Conservation (phyloP, 2,329 filamentous ascomycete genomes). For the Chaetomium sp. region DNA sequence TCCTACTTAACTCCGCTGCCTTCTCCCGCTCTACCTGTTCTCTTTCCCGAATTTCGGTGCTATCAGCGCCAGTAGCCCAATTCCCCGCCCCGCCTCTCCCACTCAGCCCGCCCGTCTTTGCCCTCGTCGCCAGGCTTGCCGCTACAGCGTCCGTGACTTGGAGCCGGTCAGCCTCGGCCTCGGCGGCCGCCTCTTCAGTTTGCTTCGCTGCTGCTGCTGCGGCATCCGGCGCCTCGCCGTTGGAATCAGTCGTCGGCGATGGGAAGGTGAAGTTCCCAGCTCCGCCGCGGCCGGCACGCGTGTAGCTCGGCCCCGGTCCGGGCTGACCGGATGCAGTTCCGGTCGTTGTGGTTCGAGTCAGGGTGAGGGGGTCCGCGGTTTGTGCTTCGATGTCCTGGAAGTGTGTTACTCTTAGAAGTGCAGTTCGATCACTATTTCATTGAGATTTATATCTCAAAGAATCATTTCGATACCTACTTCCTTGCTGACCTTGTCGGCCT, state of each 20-base stretch:
- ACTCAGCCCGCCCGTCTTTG: constrained; percentile 24
- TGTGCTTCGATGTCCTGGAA: constrained; percentile 30
- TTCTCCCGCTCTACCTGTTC: constrained; percentile 14
- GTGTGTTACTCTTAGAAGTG: background rate
- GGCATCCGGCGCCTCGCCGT: constrained; percentile 25
- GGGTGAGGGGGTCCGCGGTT: background rate
- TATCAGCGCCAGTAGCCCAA: constrained; percentile 32
- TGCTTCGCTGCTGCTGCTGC: constrained; percentile 24
- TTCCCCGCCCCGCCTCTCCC: constrained; percentile 56
- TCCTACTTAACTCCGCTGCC: constrained; percentile 22
- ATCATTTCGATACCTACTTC: background rate
- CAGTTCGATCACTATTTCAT: background rate
- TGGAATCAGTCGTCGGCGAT: constrained; percentile 28
- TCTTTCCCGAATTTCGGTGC: background rate
- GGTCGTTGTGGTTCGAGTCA: background rate
- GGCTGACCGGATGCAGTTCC: constrained; percentile 3
- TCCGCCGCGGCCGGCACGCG: constrained; percentile 50
- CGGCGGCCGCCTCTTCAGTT: constrained; percentile 16
- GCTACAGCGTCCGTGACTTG: constrained; percentile 24
- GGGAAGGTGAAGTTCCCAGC: constrained; percentile 50
- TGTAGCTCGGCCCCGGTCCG: constrained; percentile 28
- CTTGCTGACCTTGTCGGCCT: constrained; percentile 30
- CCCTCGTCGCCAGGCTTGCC: constrained; percentile 24
- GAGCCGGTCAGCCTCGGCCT: constrained; percentile 30
- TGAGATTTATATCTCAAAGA: background rate